Evolutionary conservation across 2,329 filamentous ascomycete genomes (phyloP).

Genomic region (Aspergillus sojae): DNA sequence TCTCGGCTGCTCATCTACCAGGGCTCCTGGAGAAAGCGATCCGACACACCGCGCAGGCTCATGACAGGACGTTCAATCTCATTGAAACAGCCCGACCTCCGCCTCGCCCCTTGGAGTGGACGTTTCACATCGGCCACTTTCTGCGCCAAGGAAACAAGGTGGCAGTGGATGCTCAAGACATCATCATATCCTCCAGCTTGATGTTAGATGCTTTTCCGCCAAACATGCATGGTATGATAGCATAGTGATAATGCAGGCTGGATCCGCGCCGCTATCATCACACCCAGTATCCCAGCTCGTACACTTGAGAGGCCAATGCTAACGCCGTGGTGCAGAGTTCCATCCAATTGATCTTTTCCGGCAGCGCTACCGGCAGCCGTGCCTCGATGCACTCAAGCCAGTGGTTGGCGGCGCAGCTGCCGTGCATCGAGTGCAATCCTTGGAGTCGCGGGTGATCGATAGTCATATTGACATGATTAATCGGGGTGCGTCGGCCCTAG

Average conservation of each 20-base stretch:
- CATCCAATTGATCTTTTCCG: conserved; percentile 7
- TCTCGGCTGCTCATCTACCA: conserved; percentile 7
- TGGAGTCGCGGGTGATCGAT: conserved; percentile 1
- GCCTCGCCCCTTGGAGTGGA: too few relatives aligned
- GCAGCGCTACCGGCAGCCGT: conserved; percentile 5
- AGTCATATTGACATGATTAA: conserved; percentile 1
- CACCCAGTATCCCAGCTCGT: not conserved
- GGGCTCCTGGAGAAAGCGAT: conserved; percentile 5
- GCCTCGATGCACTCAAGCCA: conserved; percentile 3
- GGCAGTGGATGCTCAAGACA: too few relatives aligned
- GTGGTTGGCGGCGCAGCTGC: not conserved
- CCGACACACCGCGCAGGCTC: not conserved
- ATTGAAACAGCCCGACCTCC: not conserved
- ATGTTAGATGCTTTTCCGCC: too few relatives aligned
- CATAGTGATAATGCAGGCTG: too few relatives aligned
- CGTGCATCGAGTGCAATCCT: not conserved
- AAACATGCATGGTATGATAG: too few relatives aligned
- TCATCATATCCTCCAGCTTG: too few relatives aligned
- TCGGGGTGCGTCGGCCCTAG: not conserved
- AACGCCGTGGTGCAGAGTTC: not conserved
- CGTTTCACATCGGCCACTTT: too few relatives aligned
- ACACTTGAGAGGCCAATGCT: not conserved
- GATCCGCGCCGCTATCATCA: too few relatives aligned
- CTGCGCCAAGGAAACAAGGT: too few relatives aligned
- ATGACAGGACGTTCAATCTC: conserved; percentile 1